Base-by-base conservation (phyloP, 495 filamentous ascomycete genomes). In the Neurospora pannonica region DNA sequence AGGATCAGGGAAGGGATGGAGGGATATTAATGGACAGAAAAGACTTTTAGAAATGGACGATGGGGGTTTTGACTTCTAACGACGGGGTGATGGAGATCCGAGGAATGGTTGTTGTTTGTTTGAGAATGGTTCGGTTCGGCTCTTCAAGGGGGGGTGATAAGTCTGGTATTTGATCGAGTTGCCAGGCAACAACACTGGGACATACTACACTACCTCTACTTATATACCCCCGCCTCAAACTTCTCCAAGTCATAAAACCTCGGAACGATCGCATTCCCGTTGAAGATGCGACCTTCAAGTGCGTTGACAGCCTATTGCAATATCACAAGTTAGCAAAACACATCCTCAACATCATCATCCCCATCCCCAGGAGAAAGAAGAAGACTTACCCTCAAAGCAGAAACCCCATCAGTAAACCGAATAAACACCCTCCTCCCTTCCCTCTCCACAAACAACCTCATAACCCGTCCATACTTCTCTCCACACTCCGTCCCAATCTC, bases 401-500 rank as follows among this genome's bases (percentile, higher is more conserved):
- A 93, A 70, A 97, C 81, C 77, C 88, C 88, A 75, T 90, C 91
- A 0, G 91, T 93, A 79, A 98, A 99, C 82, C 95, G 92, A 77
- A 99, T 92, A 83, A 96, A 99, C 19, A 98, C 95, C 24, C 87
- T 83, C 15, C 84, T 81, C 3, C 82, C 86, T 17, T 82, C 83
- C 39, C 83, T 81, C 75, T 93, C 85, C 46, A 98, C 91, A 76
- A 89, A 91, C 21, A 99, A 87, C 76, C 94, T 84, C 83, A 97
- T 94, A 3, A 99, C 94, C 31, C 88, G 86, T 11, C 96, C 96
- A 81, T 97, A 99, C 88, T 94, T 93, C 70, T 92, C 88, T 48
- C 89, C 89, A 82, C 95, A 98, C 81, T 96, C 93, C 74, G 97
- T 93, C 24, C 96, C 96, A 80, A 99, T 97, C 83, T 98, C 94